These are phyloP conservation scores for Arxiozyma telluris DNA, from an alignment of 1,139 yeast species.

Conservation along the genomic window DNA sequence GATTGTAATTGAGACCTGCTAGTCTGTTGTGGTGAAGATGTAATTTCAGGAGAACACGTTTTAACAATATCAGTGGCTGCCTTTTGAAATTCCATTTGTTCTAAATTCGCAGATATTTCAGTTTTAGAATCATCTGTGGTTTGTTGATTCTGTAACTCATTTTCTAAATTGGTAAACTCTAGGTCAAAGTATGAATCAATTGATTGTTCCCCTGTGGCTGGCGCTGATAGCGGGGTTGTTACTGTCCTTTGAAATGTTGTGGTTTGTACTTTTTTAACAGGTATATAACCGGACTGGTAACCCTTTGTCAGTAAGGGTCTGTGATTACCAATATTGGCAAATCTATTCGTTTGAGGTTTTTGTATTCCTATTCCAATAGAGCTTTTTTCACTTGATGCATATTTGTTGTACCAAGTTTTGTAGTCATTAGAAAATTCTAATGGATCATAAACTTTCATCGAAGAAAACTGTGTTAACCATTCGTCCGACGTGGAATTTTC, in stretches of 20 bases:
- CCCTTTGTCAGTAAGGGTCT: background rate
- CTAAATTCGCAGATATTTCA: constrained; percentile 11
- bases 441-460: constrained; percentile 24
- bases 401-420: constrained; percentile 19
- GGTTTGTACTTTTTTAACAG: background rate
- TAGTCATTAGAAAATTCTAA: constrained; percentile 23
- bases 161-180: constrained; percentile 19
- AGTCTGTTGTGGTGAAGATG: constrained; percentile 14
- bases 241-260: background rate
- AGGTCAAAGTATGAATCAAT: constrained; percentile 12
- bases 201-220: constrained; percentile 4
- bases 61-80: constrained; percentile 23
- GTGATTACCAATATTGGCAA: background rate
- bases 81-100: constrained; percentile 21
- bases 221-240: constrained; percentile 4
- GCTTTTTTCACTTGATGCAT: constrained; percentile 6
- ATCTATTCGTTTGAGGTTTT: background rate
- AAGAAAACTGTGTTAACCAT: constrained; percentile 22
- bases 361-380: background rate
- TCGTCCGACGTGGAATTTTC: background rate
- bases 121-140: constrained; percentile 3
- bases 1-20: constrained; percentile 6
- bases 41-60: constrained; percentile 8
- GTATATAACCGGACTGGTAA: background rate
- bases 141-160: constrained; percentile 11